These are phyloP conservation scores for Tricholoma saponaceum DNA, from an alignment of 768 basidiomycete genomes.

Conservation along the genomic window DNA sequence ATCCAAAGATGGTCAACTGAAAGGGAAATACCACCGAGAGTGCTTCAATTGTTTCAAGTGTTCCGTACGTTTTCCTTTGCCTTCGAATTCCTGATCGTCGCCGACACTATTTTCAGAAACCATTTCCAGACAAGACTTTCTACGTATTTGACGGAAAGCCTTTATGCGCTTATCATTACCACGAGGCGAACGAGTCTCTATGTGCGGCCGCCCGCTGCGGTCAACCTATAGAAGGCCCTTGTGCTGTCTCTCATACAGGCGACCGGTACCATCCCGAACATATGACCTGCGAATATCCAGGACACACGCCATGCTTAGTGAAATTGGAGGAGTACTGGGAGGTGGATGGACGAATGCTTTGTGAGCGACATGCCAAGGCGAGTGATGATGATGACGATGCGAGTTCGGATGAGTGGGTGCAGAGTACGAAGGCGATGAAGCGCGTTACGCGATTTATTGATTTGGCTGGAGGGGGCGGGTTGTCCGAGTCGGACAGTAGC, in stretches of 20 bases:
- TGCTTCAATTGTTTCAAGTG: slow-evolving; percentile 90
- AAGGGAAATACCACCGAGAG: slow-evolving; percentile 90
- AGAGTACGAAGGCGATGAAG: slow-evolving; percentile 60
- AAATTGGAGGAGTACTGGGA: slow-evolving; percentile 85
- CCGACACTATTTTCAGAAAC: slow-evolving; percentile 44
- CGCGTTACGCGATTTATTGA: slow-evolving; percentile 82
- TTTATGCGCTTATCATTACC: slow-evolving; percentile 89
- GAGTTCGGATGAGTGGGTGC: slow-evolving; percentile 27
- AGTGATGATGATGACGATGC: slow-evolving; percentile 24
- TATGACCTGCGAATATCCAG: slow-evolving; percentile 73
- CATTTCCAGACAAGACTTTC: slow-evolving; percentile 89
- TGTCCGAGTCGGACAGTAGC: slow-evolving; percentile 7
- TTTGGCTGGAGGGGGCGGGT: slow-evolving; percentile 33
- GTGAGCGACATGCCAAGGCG: slow-evolving; percentile 71
- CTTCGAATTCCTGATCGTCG: background rate
- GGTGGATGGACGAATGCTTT: slow-evolving; percentile 79
- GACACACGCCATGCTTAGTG: slow-evolving; percentile 44
- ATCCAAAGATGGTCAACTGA: slow-evolving; percentile 88
- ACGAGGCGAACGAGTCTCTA: slow-evolving; percentile 85
- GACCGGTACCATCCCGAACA: slow-evolving; percentile 88
- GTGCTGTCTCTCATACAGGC: slow-evolving; percentile 80
- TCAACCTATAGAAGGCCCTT: slow-evolving; percentile 90
- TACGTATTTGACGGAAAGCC: slow-evolving; percentile 91
- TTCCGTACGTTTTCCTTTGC: slow-evolving; percentile 44
- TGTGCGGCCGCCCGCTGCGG: slow-evolving; percentile 78